Evolutionary conservation across 495 filamentous ascomycete genomes (phyloP), one percentile per base, ranked within the genome.

Genomic region (Aspergillus saccharolyticus): DNA sequence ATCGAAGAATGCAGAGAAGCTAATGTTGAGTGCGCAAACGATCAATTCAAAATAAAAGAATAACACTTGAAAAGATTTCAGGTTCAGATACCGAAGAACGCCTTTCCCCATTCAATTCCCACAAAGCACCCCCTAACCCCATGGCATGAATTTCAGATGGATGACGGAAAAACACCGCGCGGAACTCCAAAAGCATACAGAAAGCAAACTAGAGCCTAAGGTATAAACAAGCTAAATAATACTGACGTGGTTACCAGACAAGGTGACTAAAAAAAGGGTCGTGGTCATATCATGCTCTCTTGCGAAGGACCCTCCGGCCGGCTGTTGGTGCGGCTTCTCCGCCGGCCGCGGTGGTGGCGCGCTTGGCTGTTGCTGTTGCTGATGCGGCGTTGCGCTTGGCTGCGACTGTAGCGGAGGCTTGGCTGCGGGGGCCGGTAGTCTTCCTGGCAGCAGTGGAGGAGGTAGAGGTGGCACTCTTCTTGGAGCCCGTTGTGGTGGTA

Each of bases 251-350:
- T n/a, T n/a, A n/a, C n/a, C n/a, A n/a, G n/a, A n/a, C 28, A 46
- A 42, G 16, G 22, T 28, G 22, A 48, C 44, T 15, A 49, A 46
- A 8, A 15, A 39, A 39, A 39, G 33, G 10, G 2, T 9, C 2
- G 33, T 12, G 10, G 5, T 39, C 10, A 39, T 39, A 39, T 57
- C 73, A 77, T 24, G 70, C 73, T 25, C 79, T 71, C 60, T 80
- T 82, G 17, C 79, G 73, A 59, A 82, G 60, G 15, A 75, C 74
- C 44, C 79, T 69, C 19, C 75, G 75, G 16, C 72, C 75, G 4
- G 65, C 59, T 43, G 71, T 56, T 25, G 70, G 62, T 5, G 33
- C 33, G 39, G 63, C 64, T 24, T 77, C 76, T 15, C 64, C 63
- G 33, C 70, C 64, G 21, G 66, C 65, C 12, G 71, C 58, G 1